A percentile compares a stretch with the other conserved stretches of the same genome.
These are phyloP conservation scores for Metarhizium humberi DNA, from an alignment of 2,329 filamentous ascomycete genomes.

Conservation along the genomic window DNA sequence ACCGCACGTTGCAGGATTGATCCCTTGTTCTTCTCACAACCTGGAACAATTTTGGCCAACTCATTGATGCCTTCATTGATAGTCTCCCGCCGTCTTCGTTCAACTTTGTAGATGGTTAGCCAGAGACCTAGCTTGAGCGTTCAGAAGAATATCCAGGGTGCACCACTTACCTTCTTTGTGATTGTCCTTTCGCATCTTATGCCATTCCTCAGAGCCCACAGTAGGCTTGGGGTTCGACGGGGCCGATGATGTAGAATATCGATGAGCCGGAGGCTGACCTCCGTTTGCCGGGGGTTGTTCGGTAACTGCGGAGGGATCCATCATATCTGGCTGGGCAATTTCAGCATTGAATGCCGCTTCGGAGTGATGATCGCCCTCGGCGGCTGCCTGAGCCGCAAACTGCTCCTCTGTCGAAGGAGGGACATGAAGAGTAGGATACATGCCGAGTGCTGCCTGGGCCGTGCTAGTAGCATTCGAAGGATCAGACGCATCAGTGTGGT, in stretches of 20 bases:
- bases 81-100: slow-evolving; percentile 90
- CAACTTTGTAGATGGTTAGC: slow-evolving; percentile 49
- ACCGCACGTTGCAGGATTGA: slow-evolving; percentile 91
- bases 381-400: slow-evolving; percentile 42
- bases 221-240: slow-evolving; percentile 59
- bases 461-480: slow-evolving; percentile 47
- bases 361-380: slow-evolving; percentile 22
- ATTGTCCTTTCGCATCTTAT: slow-evolving; percentile 93
- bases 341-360: slow-evolving; percentile 24
- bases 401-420: slow-evolving; percentile 50
- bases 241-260: slow-evolving; percentile 28
- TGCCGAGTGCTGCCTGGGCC: slow-evolving; percentile 48
- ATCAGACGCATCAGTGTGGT: slow-evolving; percentile 39
- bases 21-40: slow-evolving; percentile 98
- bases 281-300: slow-evolving; percentile 30
- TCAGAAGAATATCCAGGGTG: neutral
- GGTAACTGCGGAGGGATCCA: slow-evolving; percentile 10
- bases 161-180: slow-evolving; percentile 84
- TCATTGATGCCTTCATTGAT: slow-evolving; percentile 99
- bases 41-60: slow-evolving; percentile 92
- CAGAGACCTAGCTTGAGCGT: neutral
- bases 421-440: slow-evolving; percentile 52
- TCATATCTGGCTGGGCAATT: slow-evolving; percentile 20
- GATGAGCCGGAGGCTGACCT: slow-evolving; percentile 19
- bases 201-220: slow-evolving; percentile 97